These are phyloP conservation scores for Hamigera avellanea DNA, from an alignment of 495 filamentous ascomycete genomes.

Conservation along the genomic window DNA sequence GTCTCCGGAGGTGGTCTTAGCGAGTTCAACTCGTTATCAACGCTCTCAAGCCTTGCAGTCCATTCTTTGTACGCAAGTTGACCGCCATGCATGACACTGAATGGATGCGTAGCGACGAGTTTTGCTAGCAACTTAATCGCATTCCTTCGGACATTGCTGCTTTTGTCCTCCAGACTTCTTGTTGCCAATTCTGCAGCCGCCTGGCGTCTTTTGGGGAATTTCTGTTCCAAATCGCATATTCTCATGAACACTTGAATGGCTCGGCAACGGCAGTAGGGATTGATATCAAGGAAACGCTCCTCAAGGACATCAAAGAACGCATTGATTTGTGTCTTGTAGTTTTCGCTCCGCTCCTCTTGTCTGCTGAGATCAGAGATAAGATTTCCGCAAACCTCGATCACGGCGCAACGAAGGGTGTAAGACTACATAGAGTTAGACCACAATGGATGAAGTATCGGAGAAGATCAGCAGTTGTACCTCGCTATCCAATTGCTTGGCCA, in stretches of 20 bases:
- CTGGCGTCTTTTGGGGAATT: constrained; percentile 87
- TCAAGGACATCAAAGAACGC: constrained; percentile 95
- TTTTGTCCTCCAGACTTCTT: constrained; percentile 90
- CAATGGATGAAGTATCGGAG: neutral
- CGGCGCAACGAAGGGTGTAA: constrained; percentile 81
- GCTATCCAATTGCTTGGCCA: constrained; percentile 89
- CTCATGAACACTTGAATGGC: constrained; percentile 89
- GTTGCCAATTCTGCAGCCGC: constrained; percentile 74
- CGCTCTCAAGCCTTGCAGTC: constrained; percentile 63
- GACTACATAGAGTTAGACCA: constrained; percentile 43
- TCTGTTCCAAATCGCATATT: constrained; percentile 84
- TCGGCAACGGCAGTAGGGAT: constrained; percentile 89
- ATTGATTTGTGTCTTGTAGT: constrained; percentile 86
- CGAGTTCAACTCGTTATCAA: constrained; percentile 69
- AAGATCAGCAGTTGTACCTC: constrained; percentile 44
- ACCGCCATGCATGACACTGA: constrained; percentile 81
- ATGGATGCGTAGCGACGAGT: constrained; percentile 86
- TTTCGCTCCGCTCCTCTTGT: constrained; percentile 79
- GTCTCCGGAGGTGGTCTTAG: constrained; percentile 69
- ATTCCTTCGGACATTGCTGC: constrained; percentile 90
- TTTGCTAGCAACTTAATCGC: constrained; percentile 85
- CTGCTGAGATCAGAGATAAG: constrained; percentile 82
- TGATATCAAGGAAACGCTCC: constrained; percentile 91
- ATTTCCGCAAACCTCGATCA: constrained; percentile 99
- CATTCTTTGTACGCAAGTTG: constrained; percentile 77